A percentile compares a stretch with the other conserved stretches of the same genome.
Conservation (phyloP, 2,329 filamentous ascomycete species). For the Microsporum audouinii region DNA sequence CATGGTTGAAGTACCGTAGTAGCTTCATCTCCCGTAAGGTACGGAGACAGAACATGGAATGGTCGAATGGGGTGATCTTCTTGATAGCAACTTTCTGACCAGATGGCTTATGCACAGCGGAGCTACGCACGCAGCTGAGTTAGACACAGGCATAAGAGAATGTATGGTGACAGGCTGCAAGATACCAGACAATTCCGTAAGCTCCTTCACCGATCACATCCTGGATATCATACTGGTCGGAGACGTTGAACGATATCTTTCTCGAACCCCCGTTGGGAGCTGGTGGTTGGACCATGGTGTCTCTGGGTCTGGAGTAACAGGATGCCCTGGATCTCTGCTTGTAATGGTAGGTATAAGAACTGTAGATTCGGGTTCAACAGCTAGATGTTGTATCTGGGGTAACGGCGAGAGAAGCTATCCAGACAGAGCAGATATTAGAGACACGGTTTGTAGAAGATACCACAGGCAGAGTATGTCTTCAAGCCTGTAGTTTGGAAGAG, state of each 20-base stretch:
- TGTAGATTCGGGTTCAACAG: background rate
- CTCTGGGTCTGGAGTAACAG: background rate
- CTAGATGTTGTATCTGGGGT: background rate
- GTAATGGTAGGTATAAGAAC: background rate
- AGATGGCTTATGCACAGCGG: slow-evolving; percentile 93
- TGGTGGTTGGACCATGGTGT: slow-evolving; percentile 34
- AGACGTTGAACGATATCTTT: slow-evolving; percentile 99
- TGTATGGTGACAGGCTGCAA: slow-evolving; percentile 12
- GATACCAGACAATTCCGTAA: slow-evolving; percentile 96
- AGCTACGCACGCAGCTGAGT: slow-evolving; percentile 43
- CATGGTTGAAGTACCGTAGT: slow-evolving; percentile 96
- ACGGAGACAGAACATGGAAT: slow-evolving; percentile 96
- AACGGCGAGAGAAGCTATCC: background rate
- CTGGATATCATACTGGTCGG: slow-evolving; percentile 98
- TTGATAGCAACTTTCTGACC: slow-evolving; percentile 99
- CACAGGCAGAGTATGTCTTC: background rate
- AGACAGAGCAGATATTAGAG: background rate
- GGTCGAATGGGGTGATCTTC: slow-evolving; percentile 98
- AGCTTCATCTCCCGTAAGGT: slow-evolving; percentile 99
- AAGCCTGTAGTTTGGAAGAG: background rate
- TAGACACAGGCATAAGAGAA: background rate
- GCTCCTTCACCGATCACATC: slow-evolving; percentile 98
- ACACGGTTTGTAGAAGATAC: background rate
- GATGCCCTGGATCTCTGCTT: background rate
- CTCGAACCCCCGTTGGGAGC: slow-evolving; percentile 49